Evolutionary conservation across 2,329 filamentous ascomycete species (phyloP), one percentile per base, ranked within the genome.

Genomic region (Allantophomopsis cytisporea): DNA sequence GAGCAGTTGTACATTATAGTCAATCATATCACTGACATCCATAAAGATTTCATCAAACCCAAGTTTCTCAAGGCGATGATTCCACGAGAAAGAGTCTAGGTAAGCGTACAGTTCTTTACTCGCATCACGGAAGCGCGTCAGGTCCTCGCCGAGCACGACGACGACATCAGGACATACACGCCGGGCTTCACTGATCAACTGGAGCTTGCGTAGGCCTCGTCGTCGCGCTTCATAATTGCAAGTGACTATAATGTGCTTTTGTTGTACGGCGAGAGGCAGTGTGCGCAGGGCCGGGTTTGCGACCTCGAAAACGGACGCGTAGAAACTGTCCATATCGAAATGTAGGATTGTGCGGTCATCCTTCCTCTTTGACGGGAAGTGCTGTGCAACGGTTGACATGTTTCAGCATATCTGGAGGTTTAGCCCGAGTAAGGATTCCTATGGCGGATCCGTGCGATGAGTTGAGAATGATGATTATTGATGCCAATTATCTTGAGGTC

Each of bases 261-360:
- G 88, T 17, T 86, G 83, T 42, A 94, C 77, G 30, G 86, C 88
- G 28, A 96, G 65, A 6, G 87, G 85, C 14, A 82, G 62, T 1
- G 70, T 67, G 54, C 76, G 85, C 41, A 95, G 65, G 2, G 69
- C 64, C 1, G 87, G 85, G 47, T 83, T 77, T 54, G 83, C 80
- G 47, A 80, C 80, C 61, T 95, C 87, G 49, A 91, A 80, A 7
- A 57, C 87, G 37, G 86, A 85, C 16, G 88, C 88, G 58, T 96
- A 96, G 66, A 96, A 96, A 64, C 85, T 94, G 63, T 89, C 84
- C 57, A 87, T 84, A 59, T 84, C 84, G 63, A 94, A 88, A 60
- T 94, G 85, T 45, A 93, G 63, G 54, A 93, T 80, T 54, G 85
- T 65, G 51, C 83, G 72, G 51, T 69, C 64, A 54, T 84, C 73